Percentiles rank a stretch among this genome's conserved stretches.
phyloP scores from a whole-genome alignment of 1,284 basidiomycete genomes.

The Microbotryum violaceum region DNA sequence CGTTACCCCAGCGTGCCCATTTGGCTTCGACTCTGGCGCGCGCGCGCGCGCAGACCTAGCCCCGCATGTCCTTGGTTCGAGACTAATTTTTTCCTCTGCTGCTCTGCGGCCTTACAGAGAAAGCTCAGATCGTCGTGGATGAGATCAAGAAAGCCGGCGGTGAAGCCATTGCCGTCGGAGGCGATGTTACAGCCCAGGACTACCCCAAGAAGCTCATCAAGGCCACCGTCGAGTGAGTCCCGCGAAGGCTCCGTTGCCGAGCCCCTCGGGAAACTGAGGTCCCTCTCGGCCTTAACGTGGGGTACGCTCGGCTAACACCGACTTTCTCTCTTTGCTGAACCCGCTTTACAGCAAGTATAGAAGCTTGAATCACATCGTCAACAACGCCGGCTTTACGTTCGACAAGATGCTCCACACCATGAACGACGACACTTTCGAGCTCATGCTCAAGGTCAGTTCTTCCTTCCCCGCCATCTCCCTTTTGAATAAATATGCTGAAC shows the following conservation, averaged over 20 bases:
- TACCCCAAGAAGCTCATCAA: slow-evolving; percentile 71
- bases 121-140: slow-evolving; percentile 56
- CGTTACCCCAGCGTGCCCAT: slow-evolving; percentile 34
- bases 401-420: slow-evolving; percentile 72
- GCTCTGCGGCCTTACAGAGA: slow-evolving; percentile 45
- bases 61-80: slow-evolving; percentile 29
- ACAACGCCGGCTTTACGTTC: slow-evolving; percentile 58
- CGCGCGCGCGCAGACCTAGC: too few relatives aligned
- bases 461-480: too few relatives aligned
- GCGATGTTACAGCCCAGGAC: slow-evolving; percentile 70
- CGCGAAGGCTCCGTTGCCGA: too few relatives aligned
- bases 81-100: too few relatives aligned
- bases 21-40: too few relatives aligned
- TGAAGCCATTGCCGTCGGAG: slow-evolving; percentile 60
- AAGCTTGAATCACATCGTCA: slow-evolving; percentile 72
- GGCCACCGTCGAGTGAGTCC: slow-evolving; percentile 61
- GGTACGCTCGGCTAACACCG: too few relatives aligned
- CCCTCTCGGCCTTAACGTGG: too few relatives aligned
- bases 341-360: slow-evolving; percentile 55
- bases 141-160: slow-evolving; percentile 69
- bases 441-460: slow-evolving; percentile 57
- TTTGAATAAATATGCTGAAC: too few relatives aligned
- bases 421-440: slow-evolving; percentile 69
- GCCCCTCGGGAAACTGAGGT: too few relatives aligned
- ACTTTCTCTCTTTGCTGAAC: too few relatives aligned